Conservation (phyloP, 2,329 filamentous ascomycete species). For the Pestalotiopsis sp. region DNA sequence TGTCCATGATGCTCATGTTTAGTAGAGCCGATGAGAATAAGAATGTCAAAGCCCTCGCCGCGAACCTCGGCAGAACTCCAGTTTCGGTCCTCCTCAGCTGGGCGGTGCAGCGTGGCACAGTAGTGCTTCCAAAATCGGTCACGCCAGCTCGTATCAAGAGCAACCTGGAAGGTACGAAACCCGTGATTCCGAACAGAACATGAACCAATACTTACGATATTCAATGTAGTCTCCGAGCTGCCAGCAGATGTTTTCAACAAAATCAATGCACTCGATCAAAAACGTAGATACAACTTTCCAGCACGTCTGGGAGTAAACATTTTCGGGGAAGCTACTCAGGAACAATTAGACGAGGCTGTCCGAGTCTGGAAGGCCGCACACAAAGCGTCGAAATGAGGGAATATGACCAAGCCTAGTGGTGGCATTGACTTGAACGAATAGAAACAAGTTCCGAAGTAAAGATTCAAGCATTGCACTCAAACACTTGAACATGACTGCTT, state of each 20-base stretch:
- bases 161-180: slow-evolving; percentile 39
- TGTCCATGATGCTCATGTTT: background rate
- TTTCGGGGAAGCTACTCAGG: slow-evolving; percentile 42
- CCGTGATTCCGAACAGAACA: background rate
- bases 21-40: slow-evolving; percentile 33
- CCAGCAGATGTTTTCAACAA: slow-evolving; percentile 36
- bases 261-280: slow-evolving; percentile 39
- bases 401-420: background rate
- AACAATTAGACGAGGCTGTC: slow-evolving; percentile 36
- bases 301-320: slow-evolving; percentile 43
- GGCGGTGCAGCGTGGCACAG: slow-evolving; percentile 55
- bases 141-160: slow-evolving; percentile 51
- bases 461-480: background rate
- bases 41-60: slow-evolving; percentile 53
- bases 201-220: background rate
- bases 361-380: slow-evolving; percentile 37
- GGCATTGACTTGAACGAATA: background rate
- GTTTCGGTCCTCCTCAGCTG: slow-evolving; percentile 57
- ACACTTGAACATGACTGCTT: background rate
- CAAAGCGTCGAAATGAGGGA: background rate
- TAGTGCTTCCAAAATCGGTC: slow-evolving; percentile 57
- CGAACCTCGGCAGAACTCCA: slow-evolving; percentile 51
- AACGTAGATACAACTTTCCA: slow-evolving; percentile 46
- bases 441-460: background rate
- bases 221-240: slow-evolving; percentile 17